Evolutionary conservation across 441 rosid species (phyloP).

Genomic region (Euphorbia celastroides): DNA sequence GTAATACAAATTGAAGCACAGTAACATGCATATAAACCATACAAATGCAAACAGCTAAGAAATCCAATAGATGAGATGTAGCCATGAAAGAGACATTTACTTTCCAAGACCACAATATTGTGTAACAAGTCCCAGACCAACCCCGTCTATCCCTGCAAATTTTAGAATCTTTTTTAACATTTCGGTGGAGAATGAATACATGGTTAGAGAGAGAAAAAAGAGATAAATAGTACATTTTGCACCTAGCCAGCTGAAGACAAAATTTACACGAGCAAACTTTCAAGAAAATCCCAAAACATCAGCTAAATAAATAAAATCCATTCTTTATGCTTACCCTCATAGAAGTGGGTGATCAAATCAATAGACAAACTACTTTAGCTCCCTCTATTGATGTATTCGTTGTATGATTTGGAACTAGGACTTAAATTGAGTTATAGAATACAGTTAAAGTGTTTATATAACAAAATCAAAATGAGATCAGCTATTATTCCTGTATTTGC

Average conservation of each 20-base stretch:
- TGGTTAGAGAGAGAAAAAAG: neutral
- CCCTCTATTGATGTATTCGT: neutral
- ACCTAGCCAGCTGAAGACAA: neutral
- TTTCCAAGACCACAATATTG: slow-evolving; percentile 67
- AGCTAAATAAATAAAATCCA: neutral
- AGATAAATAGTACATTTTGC: neutral
- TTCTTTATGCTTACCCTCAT: neutral
- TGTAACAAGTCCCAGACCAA: slow-evolving; percentile 67
- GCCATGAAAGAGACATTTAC: slow-evolving; percentile 33
- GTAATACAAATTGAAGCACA: neutral
- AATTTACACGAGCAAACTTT: neutral
- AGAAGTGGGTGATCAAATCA: neutral
- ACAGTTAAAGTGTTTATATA: neutral
- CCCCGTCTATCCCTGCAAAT: slow-evolving; percentile 75
- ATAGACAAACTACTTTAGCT: too few species aligned
- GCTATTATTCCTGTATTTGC: neutral
- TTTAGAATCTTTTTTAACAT: neutral
- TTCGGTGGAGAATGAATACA: neutral
- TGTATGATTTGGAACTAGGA: neutral
- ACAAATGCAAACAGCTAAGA: neutral
- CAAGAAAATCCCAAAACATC: too few species aligned
- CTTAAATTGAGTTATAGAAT: neutral
- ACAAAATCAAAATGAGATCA: neutral
- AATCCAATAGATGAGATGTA: neutral
- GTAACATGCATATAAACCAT: neutral